Conservation (phyloP, 2,329 filamentous ascomycete species). For the Fusarium falciforme region DNA sequence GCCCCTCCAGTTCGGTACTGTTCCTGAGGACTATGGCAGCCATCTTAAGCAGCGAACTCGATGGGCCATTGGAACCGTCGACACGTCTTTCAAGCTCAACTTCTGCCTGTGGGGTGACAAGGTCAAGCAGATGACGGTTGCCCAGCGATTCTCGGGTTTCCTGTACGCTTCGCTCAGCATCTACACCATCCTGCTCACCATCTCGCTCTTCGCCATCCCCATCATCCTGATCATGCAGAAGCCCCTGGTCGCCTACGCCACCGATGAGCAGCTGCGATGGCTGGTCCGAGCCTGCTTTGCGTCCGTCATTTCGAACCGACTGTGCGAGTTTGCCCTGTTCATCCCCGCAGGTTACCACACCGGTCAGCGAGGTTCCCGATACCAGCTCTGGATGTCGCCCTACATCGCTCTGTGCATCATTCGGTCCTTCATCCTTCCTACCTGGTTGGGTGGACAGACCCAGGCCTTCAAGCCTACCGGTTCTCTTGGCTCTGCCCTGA, state of each 20-base stretch:
- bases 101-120: constrained; percentile 68
- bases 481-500: constrained; percentile 64
- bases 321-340: constrained; percentile 69
- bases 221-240: constrained; percentile 68
- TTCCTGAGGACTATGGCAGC: constrained; percentile 66
- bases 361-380: constrained; percentile 65
- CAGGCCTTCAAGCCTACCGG: constrained; percentile 72
- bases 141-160: constrained; percentile 69
- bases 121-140: constrained; percentile 64
- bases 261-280: constrained; percentile 66
- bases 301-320: constrained; percentile 60
- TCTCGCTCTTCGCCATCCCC: constrained; percentile 69
- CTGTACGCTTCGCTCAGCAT: constrained; percentile 66
- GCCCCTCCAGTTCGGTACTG: constrained; percentile 68
- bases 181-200: constrained; percentile 65
- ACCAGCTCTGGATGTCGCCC: constrained; percentile 72
- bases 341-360: constrained; percentile 69
- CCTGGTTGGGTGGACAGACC: constrained; percentile 68
- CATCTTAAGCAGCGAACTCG: constrained; percentile 68
- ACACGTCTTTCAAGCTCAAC: constrained; percentile 69
- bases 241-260: constrained; percentile 67
- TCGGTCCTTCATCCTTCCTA: constrained; percentile 67
- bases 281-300: constrained; percentile 67
- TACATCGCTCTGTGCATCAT: constrained; percentile 69
- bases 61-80: constrained; percentile 67